These are phyloP conservation scores for Carpinus viminea DNA, from an alignment of 306 rosid genomes.

Conservation along the genomic window DNA sequence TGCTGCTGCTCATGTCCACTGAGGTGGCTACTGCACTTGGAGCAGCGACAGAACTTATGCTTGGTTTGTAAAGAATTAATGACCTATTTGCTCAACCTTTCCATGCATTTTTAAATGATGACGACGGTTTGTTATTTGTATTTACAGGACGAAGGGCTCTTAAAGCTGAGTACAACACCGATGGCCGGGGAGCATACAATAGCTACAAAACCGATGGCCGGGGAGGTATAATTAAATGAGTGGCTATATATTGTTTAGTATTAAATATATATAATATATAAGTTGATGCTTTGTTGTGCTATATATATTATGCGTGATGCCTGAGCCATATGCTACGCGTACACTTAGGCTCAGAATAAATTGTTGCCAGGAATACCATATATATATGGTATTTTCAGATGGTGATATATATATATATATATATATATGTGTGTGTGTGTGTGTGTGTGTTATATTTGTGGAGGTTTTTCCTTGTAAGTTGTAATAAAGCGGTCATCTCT, in stretches of 20 bases:
- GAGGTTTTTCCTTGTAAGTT: no score
- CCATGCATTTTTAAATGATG: no score
- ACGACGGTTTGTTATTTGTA: no score
- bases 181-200: constrained; percentile 24
- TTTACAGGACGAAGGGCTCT: constrained; percentile 21
- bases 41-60: constrained; percentile 6
- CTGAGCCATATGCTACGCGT: neutral
- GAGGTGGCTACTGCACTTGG: neutral
- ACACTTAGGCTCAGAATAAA: no score
- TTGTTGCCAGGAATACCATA: no score
- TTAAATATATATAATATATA: neutral
- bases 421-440: no score
- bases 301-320: neutral
- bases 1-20: constrained; percentile 1
- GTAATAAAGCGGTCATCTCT: no score
- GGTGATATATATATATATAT: neutral
- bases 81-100: no score
- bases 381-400: neutral
- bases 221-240: neutral
- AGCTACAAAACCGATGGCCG: neutral
- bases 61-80: neutral
- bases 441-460: no score
- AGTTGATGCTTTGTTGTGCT: neutral
- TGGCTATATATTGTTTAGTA: neutral
- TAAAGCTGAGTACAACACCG: constrained; percentile 22